Evolutionary conservation across 805 yeast genomes (phyloP).

Genomic region (Wickerhamomyces tratensis): DNA sequence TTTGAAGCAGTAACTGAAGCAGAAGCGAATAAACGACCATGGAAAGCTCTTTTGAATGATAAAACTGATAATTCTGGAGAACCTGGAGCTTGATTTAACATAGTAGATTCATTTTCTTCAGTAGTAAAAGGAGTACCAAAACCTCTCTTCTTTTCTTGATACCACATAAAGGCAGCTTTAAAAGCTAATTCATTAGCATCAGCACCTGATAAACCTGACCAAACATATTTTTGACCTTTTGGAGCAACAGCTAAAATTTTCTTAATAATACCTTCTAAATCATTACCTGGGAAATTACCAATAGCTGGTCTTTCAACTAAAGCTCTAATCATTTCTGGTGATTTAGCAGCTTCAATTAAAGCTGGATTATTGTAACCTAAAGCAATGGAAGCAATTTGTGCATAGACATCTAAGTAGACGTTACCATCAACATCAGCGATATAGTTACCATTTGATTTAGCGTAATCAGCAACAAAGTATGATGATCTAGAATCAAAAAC

Average conservation of each 20-base stretch:
- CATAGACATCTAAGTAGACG: conserved; percentile 61
- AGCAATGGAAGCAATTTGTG: conserved; percentile 80
- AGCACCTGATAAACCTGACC: conserved; percentile 79
- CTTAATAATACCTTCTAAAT: conserved; percentile 43
- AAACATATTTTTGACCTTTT: conserved; percentile 61
- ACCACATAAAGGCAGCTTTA: conserved; percentile 82
- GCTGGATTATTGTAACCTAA: conserved; percentile 83
- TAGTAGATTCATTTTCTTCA: conserved; percentile 64
- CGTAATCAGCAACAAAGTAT: conserved; percentile 69
- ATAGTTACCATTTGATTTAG: conserved; percentile 70
- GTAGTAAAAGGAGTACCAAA: conserved; percentile 45
- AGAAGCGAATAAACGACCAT: conserved; percentile 89
- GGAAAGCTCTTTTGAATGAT: conserved; percentile 86
- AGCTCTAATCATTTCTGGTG: conserved; percentile 63
- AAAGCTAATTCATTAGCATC: conserved; percentile 86
- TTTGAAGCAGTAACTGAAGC: conserved; percentile 88
- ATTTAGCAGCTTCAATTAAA: conserved; percentile 54
- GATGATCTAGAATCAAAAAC: conserved; percentile 67
- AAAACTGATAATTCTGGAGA: conserved; percentile 79
- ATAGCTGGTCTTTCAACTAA: conserved; percentile 78
- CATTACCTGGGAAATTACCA: conserved; percentile 71
- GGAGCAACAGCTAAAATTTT: conserved; percentile 59
- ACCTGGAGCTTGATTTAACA: conserved; percentile 82
- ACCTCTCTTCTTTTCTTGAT: conserved; percentile 63
- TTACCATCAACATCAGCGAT: conserved; percentile 78